These are phyloP conservation scores for Pyropia haitanensis DNA, from an alignment of 23 red algal species.

Conservation along the genomic window DNA sequence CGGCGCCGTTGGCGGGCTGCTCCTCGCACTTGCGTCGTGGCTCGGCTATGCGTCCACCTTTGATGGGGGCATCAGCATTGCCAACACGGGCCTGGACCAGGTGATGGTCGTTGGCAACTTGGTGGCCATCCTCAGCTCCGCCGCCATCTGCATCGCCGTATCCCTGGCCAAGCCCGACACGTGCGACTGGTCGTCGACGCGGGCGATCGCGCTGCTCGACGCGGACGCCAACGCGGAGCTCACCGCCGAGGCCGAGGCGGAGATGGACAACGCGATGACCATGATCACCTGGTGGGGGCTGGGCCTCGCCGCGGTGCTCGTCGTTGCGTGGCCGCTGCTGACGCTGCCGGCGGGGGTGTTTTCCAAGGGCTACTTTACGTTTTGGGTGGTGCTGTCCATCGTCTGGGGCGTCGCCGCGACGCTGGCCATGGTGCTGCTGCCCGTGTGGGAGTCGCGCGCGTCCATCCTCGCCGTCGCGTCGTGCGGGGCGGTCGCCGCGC, in stretches of 20 bases:
- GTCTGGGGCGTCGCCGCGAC: conserved; percentile 68
- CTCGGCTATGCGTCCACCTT: conserved; percentile 29
- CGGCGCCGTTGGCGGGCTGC: conserved; percentile 27
- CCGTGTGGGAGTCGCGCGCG: conserved; percentile 24
- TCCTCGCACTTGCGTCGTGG: conserved; percentile 38
- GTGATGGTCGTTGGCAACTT: conserved; percentile 64
- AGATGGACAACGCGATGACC: conserved; percentile 32
- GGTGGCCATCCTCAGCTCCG: conserved; percentile 56
- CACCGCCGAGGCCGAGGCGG: conserved; percentile 25
- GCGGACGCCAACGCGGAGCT: conserved; percentile 34
- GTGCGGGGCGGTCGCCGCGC: no score
- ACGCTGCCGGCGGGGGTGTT: conserved; percentile 40
- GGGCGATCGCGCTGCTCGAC: conserved; percentile 42
- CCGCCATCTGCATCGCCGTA: conserved; percentile 35
- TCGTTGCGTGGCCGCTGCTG: conserved; percentile 62
- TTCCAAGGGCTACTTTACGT: conserved; percentile 69
- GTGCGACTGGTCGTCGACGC: conserved; percentile 49
- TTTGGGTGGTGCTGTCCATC: conserved; percentile 66
- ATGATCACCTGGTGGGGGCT: conserved; percentile 48
- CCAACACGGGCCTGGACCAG: conserved; percentile 28
- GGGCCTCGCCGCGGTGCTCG: conserved; percentile 32
- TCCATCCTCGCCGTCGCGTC: no score
- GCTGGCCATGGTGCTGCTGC: conserved; percentile 53
- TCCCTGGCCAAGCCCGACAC: conserved; percentile 29
- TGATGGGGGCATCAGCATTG: conserved; percentile 16